These are phyloP conservation scores for Clarireedia hainanense DNA, from an alignment of 2,329 filamentous ascomycete genomes.

Conservation along the genomic window DNA sequence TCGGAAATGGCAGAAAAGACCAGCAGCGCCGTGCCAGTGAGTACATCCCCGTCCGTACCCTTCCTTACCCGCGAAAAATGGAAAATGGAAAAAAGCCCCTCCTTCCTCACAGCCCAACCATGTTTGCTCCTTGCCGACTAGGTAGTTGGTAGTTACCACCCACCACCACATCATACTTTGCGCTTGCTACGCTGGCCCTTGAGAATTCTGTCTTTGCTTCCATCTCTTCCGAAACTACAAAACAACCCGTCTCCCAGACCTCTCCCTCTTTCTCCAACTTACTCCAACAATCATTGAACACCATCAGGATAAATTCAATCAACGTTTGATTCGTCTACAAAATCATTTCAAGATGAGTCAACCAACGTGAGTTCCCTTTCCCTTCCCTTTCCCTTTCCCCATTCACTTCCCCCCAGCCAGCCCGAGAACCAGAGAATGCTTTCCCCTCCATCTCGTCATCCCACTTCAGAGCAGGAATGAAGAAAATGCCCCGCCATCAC, in stretches of 20 bases:
- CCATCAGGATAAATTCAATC: constrained; percentile 7
- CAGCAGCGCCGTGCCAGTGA: no score
- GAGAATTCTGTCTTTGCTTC: background rate
- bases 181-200: no score
- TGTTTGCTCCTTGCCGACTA: background rate
- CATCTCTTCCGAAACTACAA: background rate
- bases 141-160: background rate
- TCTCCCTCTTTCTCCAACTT: background rate
- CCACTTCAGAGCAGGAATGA: background rate
- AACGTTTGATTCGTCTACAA: constrained; percentile 8
- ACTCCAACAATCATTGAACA: constrained; percentile 5
- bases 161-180: no score
- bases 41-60: background rate
- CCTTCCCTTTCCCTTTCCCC: constrained; percentile 24
- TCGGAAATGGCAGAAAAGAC: no score
- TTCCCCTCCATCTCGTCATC: background rate
- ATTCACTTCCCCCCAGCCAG: no score
- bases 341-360: constrained; percentile 23
- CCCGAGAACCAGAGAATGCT: background rate
- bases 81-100: no score
- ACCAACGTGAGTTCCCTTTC: constrained; percentile 50
- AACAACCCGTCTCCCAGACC: background rate
- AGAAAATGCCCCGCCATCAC: constrained; percentile 4
- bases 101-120: no score
- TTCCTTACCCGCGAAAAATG: no score